phyloP scores from a whole-genome alignment of 1,284 basidiomycete genomes.

The Cutaneotrichosporon sp. region DNA sequence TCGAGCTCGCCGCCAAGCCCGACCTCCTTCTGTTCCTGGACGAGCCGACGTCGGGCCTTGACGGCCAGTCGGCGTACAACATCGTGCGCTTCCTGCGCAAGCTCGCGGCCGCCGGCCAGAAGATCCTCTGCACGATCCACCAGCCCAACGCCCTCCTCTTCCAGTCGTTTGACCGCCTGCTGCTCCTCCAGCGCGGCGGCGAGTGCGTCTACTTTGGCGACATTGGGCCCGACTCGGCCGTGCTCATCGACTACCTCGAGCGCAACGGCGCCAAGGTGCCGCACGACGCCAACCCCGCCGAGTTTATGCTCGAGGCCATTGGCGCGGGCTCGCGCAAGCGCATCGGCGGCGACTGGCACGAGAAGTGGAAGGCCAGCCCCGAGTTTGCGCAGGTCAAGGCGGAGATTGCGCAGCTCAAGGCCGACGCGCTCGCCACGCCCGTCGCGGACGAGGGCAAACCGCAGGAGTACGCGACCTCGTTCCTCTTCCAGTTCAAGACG shows the following conservation, averaged over 20 bases:
- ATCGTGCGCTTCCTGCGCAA: constrained; percentile 55
- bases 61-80: constrained; percentile 62
- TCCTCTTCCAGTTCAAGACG: constrained; percentile 73
- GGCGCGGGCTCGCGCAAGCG: constrained; percentile 69
- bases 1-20: constrained; percentile 63
- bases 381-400: constrained; percentile 53
- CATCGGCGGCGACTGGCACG: constrained; percentile 72
- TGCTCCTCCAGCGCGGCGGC: constrained; percentile 56
- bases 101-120: constrained; percentile 71
- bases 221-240: constrained; percentile 58
- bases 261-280: constrained; percentile 59
- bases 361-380: constrained; percentile 64
- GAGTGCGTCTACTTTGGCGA: constrained; percentile 58
- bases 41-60: constrained; percentile 61
- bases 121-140: constrained; percentile 54
- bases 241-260: constrained; percentile 60
- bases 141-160: constrained; percentile 60
- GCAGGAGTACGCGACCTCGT: constrained; percentile 62
- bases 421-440: constrained; percentile 51
- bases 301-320: constrained; percentile 62
- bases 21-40: constrained; percentile 61
- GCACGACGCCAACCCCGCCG: constrained; percentile 59
- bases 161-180: constrained; percentile 60
- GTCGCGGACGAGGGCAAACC: constrained; percentile 41
- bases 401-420: constrained; percentile 57